Evolutionary conservation across 257 asterid species (phyloP).

Genomic region (Fraxinus anomala): DNA sequence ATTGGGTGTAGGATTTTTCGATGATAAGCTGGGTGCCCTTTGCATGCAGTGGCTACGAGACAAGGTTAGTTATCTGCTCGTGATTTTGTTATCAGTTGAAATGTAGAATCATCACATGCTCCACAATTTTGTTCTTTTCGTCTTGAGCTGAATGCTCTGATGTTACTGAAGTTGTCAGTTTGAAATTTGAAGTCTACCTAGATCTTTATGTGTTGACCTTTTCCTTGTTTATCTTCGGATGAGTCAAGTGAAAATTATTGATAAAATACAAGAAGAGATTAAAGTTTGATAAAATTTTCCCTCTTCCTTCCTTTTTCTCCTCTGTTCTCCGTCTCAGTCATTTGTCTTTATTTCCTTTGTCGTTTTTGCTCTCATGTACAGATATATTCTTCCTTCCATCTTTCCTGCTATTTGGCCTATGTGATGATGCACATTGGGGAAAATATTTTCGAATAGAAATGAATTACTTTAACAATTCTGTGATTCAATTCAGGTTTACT

Average conservation of each 20-base stretch:
- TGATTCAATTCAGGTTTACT: conserved; percentile 55
- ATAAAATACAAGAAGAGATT: not conserved
- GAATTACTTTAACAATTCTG: not conserved
- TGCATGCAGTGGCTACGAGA: conserved; percentile 83
- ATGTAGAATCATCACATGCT: not conserved
- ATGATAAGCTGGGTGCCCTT: conserved; percentile 74
- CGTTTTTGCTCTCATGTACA: not conserved
- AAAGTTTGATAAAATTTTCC: not conserved
- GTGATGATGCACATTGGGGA: not conserved
- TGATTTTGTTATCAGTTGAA: not conserved
- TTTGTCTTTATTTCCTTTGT: not conserved
- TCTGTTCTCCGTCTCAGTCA: conserved; percentile 1
- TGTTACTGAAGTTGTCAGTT: not conserved
- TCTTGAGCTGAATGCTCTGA: not conserved
- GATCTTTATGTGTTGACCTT: not conserved
- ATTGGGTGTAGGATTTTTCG: conserved; percentile 69
- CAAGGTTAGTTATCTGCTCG: conserved; percentile 44
- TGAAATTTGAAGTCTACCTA: conserved; percentile 1
- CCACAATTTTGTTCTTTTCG: not conserved
- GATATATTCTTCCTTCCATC: not conserved
- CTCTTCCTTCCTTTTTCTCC: not conserved
- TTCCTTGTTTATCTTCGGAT: not conserved
- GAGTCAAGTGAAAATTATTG: not conserved
- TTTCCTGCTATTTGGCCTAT: not conserved
- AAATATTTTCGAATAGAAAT: not conserved